These are phyloP conservation scores for Phytopythium helicoides DNA, from an alignment of 352 stramenopile genomes.

Conservation along the genomic window DNA sequence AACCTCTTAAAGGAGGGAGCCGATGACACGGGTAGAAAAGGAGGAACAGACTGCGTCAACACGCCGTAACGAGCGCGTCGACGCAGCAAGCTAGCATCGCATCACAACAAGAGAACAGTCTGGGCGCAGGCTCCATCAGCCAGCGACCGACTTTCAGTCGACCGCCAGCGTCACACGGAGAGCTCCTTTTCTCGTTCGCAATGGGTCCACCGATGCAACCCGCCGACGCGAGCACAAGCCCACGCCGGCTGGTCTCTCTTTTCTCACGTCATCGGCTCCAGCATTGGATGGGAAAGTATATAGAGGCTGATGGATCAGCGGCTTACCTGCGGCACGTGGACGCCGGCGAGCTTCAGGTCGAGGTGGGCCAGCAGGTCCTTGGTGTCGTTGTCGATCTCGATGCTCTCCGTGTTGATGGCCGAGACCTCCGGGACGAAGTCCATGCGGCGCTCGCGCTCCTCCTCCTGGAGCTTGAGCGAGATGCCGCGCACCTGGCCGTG, in stretches of 20 bases:
- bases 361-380: conserved; percentile 97
- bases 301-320: conserved; percentile 8
- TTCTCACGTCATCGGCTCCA: conserved; percentile 68
- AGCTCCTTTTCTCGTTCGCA: conserved; percentile 16
- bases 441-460: conserved; percentile 99
- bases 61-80: not conserved
- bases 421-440: conserved; percentile 99
- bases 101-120: conserved; percentile 6
- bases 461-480: conserved; percentile 99
- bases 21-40: conserved; percentile 27
- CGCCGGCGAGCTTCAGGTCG: conserved; percentile 90
- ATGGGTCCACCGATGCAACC: conserved; percentile 68
- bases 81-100: conserved; percentile 2
- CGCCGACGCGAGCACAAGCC: not conserved
- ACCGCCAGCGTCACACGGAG: not conserved
- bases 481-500: conserved; percentile 99
- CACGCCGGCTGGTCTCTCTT: conserved; percentile 4
- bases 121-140: not conserved
- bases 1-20: conserved; percentile 46
- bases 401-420: conserved; percentile 90
- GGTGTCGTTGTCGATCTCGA: conserved; percentile 99
- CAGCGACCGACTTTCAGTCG: not conserved
- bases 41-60: not conserved
- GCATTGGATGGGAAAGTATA: conserved; percentile 46
- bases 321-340: conserved; percentile 88